These are phyloP conservation scores for Crithidia brevicula DNA, from an alignment of 208 protist genomes.

Conservation along the genomic window DNA sequence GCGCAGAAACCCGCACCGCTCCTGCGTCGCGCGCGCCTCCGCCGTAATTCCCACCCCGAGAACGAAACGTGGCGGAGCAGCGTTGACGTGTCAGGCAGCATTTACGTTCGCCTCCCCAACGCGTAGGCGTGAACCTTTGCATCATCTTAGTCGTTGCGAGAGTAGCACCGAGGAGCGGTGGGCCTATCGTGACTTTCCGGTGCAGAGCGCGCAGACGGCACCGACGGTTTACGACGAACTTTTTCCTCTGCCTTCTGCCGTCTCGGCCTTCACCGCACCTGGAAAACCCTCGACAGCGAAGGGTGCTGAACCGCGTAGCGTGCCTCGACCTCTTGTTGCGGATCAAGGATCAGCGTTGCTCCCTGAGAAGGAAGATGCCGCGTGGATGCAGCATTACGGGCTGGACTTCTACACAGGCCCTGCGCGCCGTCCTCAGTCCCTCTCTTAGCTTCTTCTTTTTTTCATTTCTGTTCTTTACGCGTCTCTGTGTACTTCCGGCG, in stretches of 20 bases:
- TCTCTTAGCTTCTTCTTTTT: not conserved
- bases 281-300: too few species aligned
- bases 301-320: too few species aligned
- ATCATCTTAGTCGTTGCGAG: not conserved
- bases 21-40: too few species aligned
- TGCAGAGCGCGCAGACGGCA: slow-evolving; percentile 6
- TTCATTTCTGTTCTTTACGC: not conserved
- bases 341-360: not conserved
- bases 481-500: too few species aligned
- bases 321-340: too few species aligned
- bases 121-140: too few species aligned
- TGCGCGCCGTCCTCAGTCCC: slow-evolving; percentile 18
- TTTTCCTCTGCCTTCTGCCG: slow-evolving; percentile 26
- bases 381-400: not conserved
- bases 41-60: too few species aligned
- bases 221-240: slow-evolving; percentile 38
- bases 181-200: slow-evolving; percentile 27
- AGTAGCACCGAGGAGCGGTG: slow-evolving; percentile 4
- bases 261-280: slow-evolving; percentile 18
- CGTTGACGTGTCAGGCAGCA: too few species aligned
- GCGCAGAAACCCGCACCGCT: too few species aligned
- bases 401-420: slow-evolving; percentile 30
- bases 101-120: too few species aligned
- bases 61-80: too few species aligned
- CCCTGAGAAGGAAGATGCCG: not conserved